Evolutionary conservation across 2,329 filamentous ascomycete genomes (phyloP).

Genomic region (Blumeria graminis): DNA sequence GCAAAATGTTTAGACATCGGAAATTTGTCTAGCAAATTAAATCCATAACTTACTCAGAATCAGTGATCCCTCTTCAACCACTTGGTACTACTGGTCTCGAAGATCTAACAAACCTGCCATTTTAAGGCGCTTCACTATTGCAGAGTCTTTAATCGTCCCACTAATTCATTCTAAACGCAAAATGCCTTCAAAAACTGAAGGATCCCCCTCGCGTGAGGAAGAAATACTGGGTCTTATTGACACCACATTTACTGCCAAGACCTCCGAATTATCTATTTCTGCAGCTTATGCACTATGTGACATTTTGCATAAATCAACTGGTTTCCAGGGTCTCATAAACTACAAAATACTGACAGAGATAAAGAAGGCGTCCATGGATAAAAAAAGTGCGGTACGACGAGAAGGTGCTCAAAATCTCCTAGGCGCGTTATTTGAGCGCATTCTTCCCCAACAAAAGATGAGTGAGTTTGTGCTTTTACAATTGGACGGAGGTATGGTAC

Average conservation of each 20-base stretch:
- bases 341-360: constrained; percentile 39
- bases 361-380: constrained; percentile 65
- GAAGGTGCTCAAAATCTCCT: constrained; percentile 91
- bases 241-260: constrained; percentile 36
- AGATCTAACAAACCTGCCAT: no score
- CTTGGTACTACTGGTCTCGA: no score
- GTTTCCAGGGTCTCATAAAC: constrained; percentile 33
- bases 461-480: constrained; percentile 63
- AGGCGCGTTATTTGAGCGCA: constrained; percentile 77
- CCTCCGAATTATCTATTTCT: constrained; percentile 31
- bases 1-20: no score
- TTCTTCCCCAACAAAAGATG: constrained; percentile 51
- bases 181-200: constrained; percentile 22
- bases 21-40: no score
- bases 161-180: no score
- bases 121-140: no score
- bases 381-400: constrained; percentile 67
- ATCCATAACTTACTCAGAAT: no score
- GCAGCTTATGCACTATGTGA: constrained; percentile 40
- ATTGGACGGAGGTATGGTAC: constrained; percentile 53
- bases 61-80: no score
- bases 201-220: constrained; percentile 29
- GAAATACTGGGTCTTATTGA: constrained; percentile 41
- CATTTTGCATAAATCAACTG: constrained; percentile 37
- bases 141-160: no score